These are phyloP conservation scores for Pelargonium fulgidum DNA, from an alignment of 441 rosid species.

Conservation along the genomic window DNA sequence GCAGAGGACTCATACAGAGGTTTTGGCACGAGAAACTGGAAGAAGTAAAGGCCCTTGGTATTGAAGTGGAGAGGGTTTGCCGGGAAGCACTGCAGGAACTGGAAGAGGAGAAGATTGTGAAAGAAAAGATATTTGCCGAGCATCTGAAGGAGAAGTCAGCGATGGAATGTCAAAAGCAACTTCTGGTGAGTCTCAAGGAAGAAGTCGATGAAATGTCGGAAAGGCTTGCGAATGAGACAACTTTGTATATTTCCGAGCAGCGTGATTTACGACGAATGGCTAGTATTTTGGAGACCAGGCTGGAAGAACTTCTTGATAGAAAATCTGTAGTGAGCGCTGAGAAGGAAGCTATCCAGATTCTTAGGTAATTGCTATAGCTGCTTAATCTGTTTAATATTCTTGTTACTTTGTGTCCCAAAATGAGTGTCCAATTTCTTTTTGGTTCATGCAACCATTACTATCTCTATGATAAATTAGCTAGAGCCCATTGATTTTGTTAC, in stretches of 20 bases:
- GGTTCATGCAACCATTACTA: no score
- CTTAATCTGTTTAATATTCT: background rate
- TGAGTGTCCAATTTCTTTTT: background rate
- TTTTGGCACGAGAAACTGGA: constrained; percentile 60
- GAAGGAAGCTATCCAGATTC: constrained; percentile 69
- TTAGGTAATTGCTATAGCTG: constrained; percentile 43
- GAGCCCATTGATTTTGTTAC: no score
- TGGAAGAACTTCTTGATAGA: constrained; percentile 46
- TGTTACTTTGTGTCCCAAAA: background rate
- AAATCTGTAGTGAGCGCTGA: constrained; percentile 72
- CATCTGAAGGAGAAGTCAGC: constrained; percentile 65
- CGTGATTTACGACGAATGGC: constrained; percentile 33
- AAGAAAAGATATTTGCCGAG: constrained; percentile 41
- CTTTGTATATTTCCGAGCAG: constrained; percentile 39
- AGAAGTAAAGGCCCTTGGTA: constrained; percentile 43
- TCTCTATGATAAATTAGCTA: no score
- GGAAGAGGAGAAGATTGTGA: constrained; percentile 49
- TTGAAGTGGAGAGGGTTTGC: constrained; percentile 44
- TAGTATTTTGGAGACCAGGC: constrained; percentile 40
- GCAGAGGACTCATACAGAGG: constrained; percentile 53
- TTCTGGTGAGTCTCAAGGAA: constrained; percentile 47
- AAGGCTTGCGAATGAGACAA: constrained; percentile 57
- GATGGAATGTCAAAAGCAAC: constrained; percentile 75
- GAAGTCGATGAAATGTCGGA: constrained; percentile 68
- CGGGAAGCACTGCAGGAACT: constrained; percentile 34